These are phyloP conservation scores for Mrakiaceae sp. DNA, from an alignment of 1,284 basidiomycete genomes.

Conservation along the genomic window DNA sequence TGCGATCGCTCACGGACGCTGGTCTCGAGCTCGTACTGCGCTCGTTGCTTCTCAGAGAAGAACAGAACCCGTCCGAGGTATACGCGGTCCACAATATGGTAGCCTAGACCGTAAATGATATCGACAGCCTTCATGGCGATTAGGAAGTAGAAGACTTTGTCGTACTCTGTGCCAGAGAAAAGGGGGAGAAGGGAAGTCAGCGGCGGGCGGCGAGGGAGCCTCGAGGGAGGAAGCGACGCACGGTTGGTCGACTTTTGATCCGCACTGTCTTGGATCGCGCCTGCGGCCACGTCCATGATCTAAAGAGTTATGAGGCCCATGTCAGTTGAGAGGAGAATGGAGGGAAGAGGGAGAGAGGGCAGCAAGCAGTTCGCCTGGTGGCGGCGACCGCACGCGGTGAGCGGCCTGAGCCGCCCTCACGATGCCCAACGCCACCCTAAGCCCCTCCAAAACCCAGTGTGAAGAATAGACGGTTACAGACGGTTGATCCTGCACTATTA, in stretches of 20 bases:
- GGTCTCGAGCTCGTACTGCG: not conserved
- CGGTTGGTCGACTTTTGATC: not conserved
- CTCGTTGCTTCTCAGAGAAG: not conserved
- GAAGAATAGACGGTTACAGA: conserved; percentile 5
- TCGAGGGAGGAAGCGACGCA: conserved; percentile 17
- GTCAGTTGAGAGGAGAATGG: conserved; percentile 1
- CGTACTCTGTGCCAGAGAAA: conserved; percentile 23
- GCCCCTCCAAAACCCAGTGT: not conserved
- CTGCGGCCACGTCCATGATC: conserved; percentile 34
- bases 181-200: not conserved
- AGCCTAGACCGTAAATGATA: conserved; percentile 30
- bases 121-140: conserved; percentile 37
- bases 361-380: too few species aligned
- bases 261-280: conserved; percentile 25
- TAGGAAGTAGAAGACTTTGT: conserved; percentile 34
- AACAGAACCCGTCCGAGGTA: not conserved
- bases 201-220: not conserved
- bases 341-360: not conserved
- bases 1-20: not conserved
- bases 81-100: conserved; percentile 20
- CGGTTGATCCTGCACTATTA: conserved; percentile 4
- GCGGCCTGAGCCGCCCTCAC: too few species aligned
- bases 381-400: too few species aligned
- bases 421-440: too few species aligned
- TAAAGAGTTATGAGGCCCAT: conserved; percentile 28